Evolutionary conservation across 768 basidiomycete genomes (phyloP), one percentile per base, ranked within the genome.

Genomic region (Lactarius hengduanensis): DNA sequence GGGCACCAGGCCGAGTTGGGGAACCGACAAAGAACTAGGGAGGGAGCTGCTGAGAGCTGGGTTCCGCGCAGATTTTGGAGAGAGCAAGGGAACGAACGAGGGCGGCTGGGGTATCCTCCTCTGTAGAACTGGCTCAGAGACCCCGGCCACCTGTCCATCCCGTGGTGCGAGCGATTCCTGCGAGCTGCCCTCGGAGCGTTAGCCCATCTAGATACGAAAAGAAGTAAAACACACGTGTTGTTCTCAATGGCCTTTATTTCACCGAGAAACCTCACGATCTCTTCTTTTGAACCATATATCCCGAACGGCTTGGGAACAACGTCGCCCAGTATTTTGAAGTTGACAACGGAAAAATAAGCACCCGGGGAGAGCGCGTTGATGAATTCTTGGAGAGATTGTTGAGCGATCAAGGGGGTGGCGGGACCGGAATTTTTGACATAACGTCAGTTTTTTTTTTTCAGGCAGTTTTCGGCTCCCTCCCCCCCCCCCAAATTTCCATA

Each of bases 211-310:
- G n/a, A 28, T 15, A 54, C 1, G 5, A 1, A 32, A n/a, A 32
- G 26, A 36, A 3, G 22, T 22, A 13, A 55, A 32, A 69, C 84
- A 55, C 63, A 85, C 86, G 70, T 76, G 3, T 70, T 69, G 1
- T 78, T 73, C 65, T 80, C 76, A 45, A 86, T 70, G 4, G 74
- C 74, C 2, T 70, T 74, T 9, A 80, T 71, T 6, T 76, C 71
- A 18, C 67, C 64, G 1, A 88, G 73, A 57, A 86, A 81, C 11
- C 76, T 73, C 9, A 82, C 78, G 22, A 88, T 83, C 66, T 83
- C 79, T 3, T 77, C 71, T 71, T 80, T 83, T 68, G 80, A 83
- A 1, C 87, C 87, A 66, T 88, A 88, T 1, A 88, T 64, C 1
- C 86, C 87, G 6, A 84, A 71, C 6, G 84, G 84, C 65, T 81